Conservation (phyloP, 495 filamentous ascomycete genomes). For the Tuber magnatum region DNA sequence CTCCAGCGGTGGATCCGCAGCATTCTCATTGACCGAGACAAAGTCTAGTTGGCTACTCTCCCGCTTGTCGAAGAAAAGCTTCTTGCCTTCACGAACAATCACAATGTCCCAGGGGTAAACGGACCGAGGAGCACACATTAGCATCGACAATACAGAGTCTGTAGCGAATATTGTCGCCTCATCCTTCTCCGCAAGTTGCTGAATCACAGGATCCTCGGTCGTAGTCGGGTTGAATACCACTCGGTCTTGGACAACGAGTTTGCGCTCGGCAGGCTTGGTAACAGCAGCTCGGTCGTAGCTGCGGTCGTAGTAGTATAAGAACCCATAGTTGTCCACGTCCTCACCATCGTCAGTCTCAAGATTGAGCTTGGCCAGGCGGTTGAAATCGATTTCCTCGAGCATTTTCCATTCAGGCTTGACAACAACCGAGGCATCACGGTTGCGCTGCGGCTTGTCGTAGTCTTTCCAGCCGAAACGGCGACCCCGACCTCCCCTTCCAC, state of each 20-base stretch:
- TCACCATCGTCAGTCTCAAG: constrained; percentile 90
- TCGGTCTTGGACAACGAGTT: constrained; percentile 78
- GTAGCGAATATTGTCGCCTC: constrained; percentile 96
- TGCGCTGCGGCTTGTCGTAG: constrained; percentile 94
- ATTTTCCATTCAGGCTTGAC: constrained; percentile 92
- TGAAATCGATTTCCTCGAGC: constrained; percentile 97
- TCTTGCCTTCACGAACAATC: constrained; percentile 80
- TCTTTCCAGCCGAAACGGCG: constrained; percentile 97
- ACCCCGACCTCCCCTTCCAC: constrained; percentile 52
- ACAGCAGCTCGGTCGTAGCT: constrained; percentile 78
- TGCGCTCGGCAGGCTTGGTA: constrained; percentile 77
- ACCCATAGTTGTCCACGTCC: constrained; percentile 89
- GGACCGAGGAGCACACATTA: constrained; percentile 93
- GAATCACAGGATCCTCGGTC: constrained; percentile 88
- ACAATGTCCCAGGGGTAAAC: constrained; percentile 98
- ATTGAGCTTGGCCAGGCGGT: constrained; percentile 86
- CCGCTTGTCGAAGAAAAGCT: constrained; percentile 97
- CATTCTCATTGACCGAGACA: constrained; percentile 98
- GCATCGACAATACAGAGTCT: constrained; percentile 93
- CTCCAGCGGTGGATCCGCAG: constrained; percentile 90
- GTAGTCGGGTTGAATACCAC: constrained; percentile 97
- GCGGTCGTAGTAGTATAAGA: constrained; percentile 95
- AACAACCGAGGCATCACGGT: constrained; percentile 87
- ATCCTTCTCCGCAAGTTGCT: constrained; percentile 92
- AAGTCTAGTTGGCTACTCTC: constrained; percentile 88